Conservation (phyloP, 805 yeast genomes). For the Jamesozyma gamospora region DNA sequence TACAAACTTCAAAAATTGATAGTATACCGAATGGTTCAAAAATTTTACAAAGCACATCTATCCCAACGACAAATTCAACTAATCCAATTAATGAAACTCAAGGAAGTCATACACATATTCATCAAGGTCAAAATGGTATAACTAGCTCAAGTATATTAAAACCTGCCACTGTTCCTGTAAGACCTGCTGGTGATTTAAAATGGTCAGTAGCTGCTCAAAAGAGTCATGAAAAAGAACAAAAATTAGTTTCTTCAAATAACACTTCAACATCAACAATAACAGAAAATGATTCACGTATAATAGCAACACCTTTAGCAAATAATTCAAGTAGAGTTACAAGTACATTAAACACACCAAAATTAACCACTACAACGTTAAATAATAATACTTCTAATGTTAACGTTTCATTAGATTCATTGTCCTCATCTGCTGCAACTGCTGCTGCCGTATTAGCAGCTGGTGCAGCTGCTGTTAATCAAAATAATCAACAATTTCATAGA, state of each 20-base stretch:
- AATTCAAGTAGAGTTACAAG: constrained; percentile 7
- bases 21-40: constrained; percentile 1
- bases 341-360: constrained; percentile 15
- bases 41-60: constrained; percentile 6
- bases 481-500: constrained; percentile 16
- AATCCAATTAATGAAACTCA: constrained; percentile 4
- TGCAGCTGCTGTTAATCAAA: constrained; percentile 19
- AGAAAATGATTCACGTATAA: neutral
- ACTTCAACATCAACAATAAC: neutral
- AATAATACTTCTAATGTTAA: neutral
- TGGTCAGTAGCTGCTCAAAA: constrained; percentile 48
- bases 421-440: constrained; percentile 16
- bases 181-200: constrained; percentile 44
- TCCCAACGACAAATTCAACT: constrained; percentile 12
- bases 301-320: constrained; percentile 1
- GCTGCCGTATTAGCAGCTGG: constrained; percentile 22
- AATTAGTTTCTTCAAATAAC: constrained; percentile 3
- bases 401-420: neutral
- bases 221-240: constrained; percentile 20
- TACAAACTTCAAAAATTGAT: constrained; percentile 4
- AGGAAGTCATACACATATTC: constrained; percentile 24
- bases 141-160: constrained; percentile 31
- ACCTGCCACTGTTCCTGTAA: constrained; percentile 45
- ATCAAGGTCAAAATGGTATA: constrained; percentile 24
- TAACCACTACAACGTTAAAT: constrained; percentile 8